These are phyloP conservation scores for Capillidium heterosporum DNA, from an alignment of 371 early-diverging fungal genomes.

Conservation along the genomic window DNA sequence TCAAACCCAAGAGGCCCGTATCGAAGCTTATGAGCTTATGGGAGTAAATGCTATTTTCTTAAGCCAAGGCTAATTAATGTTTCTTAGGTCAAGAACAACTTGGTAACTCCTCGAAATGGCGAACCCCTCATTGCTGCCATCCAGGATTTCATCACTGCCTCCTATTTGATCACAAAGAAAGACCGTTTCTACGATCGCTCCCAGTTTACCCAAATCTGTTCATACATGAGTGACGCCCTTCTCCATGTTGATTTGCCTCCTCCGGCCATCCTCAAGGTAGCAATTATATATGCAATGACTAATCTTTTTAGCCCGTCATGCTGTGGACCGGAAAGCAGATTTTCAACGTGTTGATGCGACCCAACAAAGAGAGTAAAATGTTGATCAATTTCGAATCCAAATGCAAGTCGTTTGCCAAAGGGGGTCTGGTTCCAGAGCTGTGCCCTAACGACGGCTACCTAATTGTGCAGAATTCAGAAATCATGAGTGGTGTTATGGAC, in stretches of 20 bases:
- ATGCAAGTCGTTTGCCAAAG: conserved; percentile 56
- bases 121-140: conserved; percentile 99
- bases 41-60: conserved; percentile 35
- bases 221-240: conserved; percentile 66
- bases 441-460: conserved; percentile 88
- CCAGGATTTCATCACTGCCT: conserved; percentile 96
- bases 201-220: conserved; percentile 78
- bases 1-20: conserved; percentile 85
- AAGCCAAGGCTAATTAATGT: conserved; percentile 80
- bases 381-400: conserved; percentile 81
- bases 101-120: conserved; percentile 96
- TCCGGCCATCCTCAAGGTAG: conserved; percentile 77
- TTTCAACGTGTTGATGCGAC: conserved; percentile 75
- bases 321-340: conserved; percentile 99
- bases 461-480: conserved; percentile 83
- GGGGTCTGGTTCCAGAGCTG: conserved; percentile 57
- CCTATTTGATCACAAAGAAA: conserved; percentile 90
- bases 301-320: conserved; percentile 86
- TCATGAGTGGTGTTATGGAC: conserved; percentile 90
- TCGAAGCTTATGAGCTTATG: conserved; percentile 95
- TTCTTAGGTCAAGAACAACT: conserved; percentile 95
- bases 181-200: conserved; percentile 88
- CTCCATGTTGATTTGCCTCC: conserved; percentile 77
- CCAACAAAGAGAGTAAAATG: conserved; percentile 57
- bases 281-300: conserved; percentile 66